These are phyloP conservation scores for Aspergillus coremiiformis DNA, from an alignment of 495 filamentous ascomycete species.

Conservation along the genomic window DNA sequence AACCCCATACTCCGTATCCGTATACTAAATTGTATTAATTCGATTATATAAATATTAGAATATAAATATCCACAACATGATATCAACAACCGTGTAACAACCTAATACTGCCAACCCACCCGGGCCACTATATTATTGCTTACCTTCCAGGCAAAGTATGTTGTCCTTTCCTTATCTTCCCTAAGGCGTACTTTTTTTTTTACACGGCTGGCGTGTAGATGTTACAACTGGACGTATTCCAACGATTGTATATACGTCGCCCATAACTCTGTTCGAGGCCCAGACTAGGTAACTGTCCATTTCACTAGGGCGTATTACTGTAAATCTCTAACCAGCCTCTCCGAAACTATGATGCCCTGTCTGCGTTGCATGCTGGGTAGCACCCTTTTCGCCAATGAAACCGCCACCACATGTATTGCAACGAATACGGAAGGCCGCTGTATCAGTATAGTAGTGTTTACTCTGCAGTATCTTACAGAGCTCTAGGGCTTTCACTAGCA, in stretches of 20 bases:
- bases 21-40: no score
- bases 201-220: no score
- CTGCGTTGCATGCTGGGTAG: slow-evolving; percentile 56
- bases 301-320: not conserved
- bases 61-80: no score
- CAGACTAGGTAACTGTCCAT: not conserved
- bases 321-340: slow-evolving; percentile 40
- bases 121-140: no score
- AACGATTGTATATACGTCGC: not conserved
- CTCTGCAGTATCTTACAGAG: slow-evolving; percentile 63
- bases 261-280: not conserved
- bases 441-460: slow-evolving; percentile 87
- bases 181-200: no score
- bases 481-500: slow-evolving; percentile 61
- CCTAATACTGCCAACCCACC: no score
- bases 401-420: slow-evolving; percentile 70
- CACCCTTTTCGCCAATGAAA: slow-evolving; percentile 67
- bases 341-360: slow-evolving; percentile 68
- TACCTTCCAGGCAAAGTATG: no score
- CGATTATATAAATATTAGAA: no score
- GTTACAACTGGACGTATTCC: no score
- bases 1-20: no score
- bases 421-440: slow-evolving; percentile 68
- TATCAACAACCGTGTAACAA: no score
- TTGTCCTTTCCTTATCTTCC: no score